Evolutionary conservation across 495 filamentous ascomycete species (phyloP).

Genomic region (Talaromyces adpressus): DNA sequence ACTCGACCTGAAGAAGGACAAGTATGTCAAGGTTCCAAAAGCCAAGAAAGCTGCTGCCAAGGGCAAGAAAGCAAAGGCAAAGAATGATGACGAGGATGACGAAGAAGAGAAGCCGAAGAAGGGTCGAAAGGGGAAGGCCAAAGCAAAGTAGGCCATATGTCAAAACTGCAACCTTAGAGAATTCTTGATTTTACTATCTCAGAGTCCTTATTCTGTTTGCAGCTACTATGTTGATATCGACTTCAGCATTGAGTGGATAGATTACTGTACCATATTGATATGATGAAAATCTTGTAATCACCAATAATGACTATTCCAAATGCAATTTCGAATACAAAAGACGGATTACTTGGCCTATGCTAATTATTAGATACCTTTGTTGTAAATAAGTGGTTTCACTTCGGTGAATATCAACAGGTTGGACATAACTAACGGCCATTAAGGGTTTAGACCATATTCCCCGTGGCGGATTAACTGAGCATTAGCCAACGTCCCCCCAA

Average conservation of each 20-base stretch:
- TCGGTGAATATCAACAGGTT: not conserved
- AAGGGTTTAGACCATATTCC: not conserved
- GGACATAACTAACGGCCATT: not conserved
- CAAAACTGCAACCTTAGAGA: not conserved
- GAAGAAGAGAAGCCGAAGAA: slow-evolving; percentile 50
- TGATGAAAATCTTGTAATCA: not conserved
- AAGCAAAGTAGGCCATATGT: slow-evolving; percentile 24
- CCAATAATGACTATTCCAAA: not conserved
- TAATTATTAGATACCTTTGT: not conserved
- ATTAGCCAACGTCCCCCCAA: not conserved
- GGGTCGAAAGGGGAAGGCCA: slow-evolving; percentile 34
- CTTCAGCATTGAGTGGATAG: not conserved
- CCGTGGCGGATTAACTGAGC: not conserved
- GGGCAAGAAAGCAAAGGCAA: slow-evolving; percentile 47
- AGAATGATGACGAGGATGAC: slow-evolving; percentile 39
- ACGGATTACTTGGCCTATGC: not conserved
- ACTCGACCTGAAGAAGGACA: slow-evolving; percentile 82
- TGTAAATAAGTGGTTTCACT: not conserved
- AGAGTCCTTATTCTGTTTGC: not conserved
- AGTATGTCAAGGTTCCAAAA: slow-evolving; percentile 90
- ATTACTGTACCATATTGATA: not conserved
- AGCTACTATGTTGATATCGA: not conserved
- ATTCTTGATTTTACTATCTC: not conserved
- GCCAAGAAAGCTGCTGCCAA: slow-evolving; percentile 37
- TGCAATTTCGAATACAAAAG: not conserved